Conservation (phyloP, 495 filamentous ascomycete species). For the Pseudotulostoma volvatum region DNA sequence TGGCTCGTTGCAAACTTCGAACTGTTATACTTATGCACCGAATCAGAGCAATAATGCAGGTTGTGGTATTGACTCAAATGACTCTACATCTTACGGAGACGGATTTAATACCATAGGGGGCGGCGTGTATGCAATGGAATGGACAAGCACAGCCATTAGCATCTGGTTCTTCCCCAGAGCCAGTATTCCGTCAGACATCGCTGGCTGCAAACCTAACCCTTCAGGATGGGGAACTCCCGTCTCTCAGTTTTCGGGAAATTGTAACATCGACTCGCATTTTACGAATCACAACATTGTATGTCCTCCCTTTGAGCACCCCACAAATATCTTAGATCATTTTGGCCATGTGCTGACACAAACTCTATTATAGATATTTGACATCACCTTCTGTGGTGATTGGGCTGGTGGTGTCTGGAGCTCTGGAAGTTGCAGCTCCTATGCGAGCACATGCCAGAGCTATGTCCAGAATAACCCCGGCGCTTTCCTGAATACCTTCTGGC, state of each 20-base stretch:
- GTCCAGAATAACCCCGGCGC: slow-evolving; percentile 45
- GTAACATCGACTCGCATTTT: slow-evolving; percentile 46
- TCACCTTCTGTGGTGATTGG: slow-evolving; percentile 53
- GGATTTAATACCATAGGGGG: slow-evolving; percentile 42
- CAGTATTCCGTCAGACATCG: slow-evolving; percentile 37
- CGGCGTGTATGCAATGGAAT: slow-evolving; percentile 49
- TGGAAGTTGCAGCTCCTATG: slow-evolving; percentile 16
- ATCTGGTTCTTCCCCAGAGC: slow-evolving; percentile 42
- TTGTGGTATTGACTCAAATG: slow-evolving; percentile 30
- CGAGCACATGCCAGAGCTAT: slow-evolving; percentile 40
- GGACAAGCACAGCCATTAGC: slow-evolving; percentile 39
- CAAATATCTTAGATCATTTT: no score
- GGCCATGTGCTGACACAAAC: no score
- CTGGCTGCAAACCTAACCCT: slow-evolving; percentile 35
- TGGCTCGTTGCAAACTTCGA: slow-evolving; percentile 20
- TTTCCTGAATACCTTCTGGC: slow-evolving; percentile 49
- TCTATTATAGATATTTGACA: slow-evolving; percentile 41
- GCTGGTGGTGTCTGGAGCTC: slow-evolving; percentile 32
- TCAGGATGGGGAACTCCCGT: slow-evolving; percentile 40
- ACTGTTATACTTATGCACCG: slow-evolving; percentile 38
- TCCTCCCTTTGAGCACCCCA: no score
- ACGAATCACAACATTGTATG: slow-evolving; percentile 43
- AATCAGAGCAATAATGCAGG: slow-evolving; percentile 32
- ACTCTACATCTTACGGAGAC: slow-evolving; percentile 30
- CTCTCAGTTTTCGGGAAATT: slow-evolving; percentile 41